Base-by-base conservation (phyloP, 2,329 filamentous ascomycete genomes). In the Rhynchosporium secalis region DNA sequence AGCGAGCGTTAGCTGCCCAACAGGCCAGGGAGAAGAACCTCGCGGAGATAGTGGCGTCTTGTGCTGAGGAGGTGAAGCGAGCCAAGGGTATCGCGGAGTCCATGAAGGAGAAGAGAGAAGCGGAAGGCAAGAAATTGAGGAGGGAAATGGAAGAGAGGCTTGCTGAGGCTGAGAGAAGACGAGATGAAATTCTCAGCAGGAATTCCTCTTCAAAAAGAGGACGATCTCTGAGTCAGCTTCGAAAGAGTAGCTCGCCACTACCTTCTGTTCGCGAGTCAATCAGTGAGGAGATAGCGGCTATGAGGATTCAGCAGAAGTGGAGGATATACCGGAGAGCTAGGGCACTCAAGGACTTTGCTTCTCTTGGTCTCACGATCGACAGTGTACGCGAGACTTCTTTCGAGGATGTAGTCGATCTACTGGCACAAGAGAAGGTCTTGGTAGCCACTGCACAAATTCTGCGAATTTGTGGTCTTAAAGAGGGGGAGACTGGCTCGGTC, bases 61-160 rank as follows among this genome's bases (percentile, higher is more conserved):
- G 91, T 72, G 91, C 91, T 26, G 90, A 92, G 75, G 91, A 95
- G 73, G 91, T 95, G 15, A 87, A 89, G 72, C 83, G 90, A 66
- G 90, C 90, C 58, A 94, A 94, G 79, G 88, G 89, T 56, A 82
- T 93, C n/a, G 90, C 90, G 13, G 90, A 92, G 74, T 87, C 84
- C 62, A 92, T 90, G 79, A 92, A 91, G 76, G 88, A 91, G 77
- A 88, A 89, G 74, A 86, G 91, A 66, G 88, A 92, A 72, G 86
- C 87, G 61, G 89, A 93, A 66, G 83, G 90, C 61, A 82, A 81
- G 68, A 86, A 86, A 71, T 81, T 90, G 73, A 85, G 86, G 66
- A 76, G 84, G 56, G 89, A 92, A 73, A 92, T 93, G 82, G 88
- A 93, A 73, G 90, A 92, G 77, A 86, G 88, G 66, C 83, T 91